Base-by-base conservation (phyloP, 768 basidiomycete species). In the Fomitopsis pulvina region DNA sequence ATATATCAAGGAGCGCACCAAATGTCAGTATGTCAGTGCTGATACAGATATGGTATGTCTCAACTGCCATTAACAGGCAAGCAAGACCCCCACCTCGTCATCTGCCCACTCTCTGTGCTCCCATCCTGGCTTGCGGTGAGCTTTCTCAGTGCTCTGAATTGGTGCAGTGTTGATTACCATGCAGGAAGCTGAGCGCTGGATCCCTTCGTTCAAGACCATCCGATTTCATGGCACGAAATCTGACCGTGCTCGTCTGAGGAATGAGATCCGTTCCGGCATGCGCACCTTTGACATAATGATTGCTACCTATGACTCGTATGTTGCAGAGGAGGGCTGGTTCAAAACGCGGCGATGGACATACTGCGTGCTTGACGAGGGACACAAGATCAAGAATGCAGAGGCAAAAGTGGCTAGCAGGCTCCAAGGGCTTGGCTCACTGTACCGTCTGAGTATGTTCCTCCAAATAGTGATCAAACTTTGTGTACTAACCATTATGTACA, bases 21-120 rank as follows among this genome's bases (percentile, higher is more conserved):
- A 70, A 40, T 71, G 79, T 69, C 43, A 50, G 57, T 57, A 5
- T 57, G 41, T 44, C 38, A 18, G 43, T 21, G 21, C 32, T 37
- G 11, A 14, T 42, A 12, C 9, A 22, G 28, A 40, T 12, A 39
- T 44, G 0, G 41, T 44, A 7, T 39, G 20, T 40, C 42, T 40
- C 18, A 50, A 25, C 44, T 29, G 38, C 18, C 7, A 14, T 6
- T n/a, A 14, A 18, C 29, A 75, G 75, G 67, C 8, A 55, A 50
- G n/a, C 64, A 63, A 21, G 79, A 80, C 28, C 83, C 85, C 9
- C 84, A 86, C 64, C 74, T 88, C 24, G 76, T 88, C 41, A 75
- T 87, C 47, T 87, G 85, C 58, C 86, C 86, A 0, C 72, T 88
- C 2, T 85, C 83, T 7, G 81, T 83, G 29, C 65, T 83, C 20